Percentiles rank a stretch among this genome's conserved stretches.
Conservation (phyloP, 257 asterid species). For the Solanum pennellii region DNA sequence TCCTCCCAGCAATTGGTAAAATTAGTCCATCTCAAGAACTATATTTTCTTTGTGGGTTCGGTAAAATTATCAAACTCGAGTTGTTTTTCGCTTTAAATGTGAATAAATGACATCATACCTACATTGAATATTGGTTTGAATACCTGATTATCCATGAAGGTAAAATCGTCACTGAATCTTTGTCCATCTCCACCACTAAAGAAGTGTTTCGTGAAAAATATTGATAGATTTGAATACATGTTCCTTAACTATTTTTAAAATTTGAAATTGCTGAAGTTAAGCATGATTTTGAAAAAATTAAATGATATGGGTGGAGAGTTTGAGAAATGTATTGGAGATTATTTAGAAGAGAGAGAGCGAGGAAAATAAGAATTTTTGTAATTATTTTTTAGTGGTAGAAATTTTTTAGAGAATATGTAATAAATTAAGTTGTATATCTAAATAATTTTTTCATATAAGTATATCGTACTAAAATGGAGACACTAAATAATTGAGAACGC, state of each 20-base stretch:
- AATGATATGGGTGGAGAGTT: neutral
- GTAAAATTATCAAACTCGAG: neutral
- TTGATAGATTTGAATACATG: neutral
- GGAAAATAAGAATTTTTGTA: neutral
- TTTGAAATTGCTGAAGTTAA: neutral
- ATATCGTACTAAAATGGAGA: neutral
- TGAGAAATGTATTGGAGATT: neutral
- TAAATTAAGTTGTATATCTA: too few relatives aligned
- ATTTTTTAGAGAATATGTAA: too few relatives aligned
- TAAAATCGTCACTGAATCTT: neutral
- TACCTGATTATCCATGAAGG: neutral
- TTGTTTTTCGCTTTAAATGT: neutral
- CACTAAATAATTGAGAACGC: too few relatives aligned
- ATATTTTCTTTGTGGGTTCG: neutral
- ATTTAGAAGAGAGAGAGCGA: neutral
- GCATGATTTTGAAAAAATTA: neutral
- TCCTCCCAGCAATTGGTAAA: neutral
- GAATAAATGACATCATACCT: neutral
- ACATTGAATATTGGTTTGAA: neutral
- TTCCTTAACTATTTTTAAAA: neutral
- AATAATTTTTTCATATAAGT: neutral
- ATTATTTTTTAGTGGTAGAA: neutral
- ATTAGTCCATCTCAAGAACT: neutral
- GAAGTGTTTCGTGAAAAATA: neutral
- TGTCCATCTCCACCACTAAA: neutral